phyloP scores from a whole-genome alignment of 106 monocot species.

The Cymbidium sinense region DNA sequence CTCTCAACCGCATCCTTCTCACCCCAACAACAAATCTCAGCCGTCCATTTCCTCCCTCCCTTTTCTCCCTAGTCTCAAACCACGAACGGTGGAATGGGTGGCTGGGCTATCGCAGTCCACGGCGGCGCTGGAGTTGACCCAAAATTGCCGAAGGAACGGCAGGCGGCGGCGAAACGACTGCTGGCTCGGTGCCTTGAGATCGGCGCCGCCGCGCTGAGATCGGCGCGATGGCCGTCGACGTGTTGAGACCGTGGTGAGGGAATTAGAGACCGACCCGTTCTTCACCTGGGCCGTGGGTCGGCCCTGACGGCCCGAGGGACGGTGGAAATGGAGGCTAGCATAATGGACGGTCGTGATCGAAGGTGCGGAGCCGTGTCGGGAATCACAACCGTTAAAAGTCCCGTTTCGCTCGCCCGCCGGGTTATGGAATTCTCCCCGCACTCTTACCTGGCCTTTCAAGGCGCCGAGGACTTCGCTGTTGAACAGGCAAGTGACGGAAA shows the following conservation, averaged over 20 bases:
- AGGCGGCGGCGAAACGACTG: slow-evolving; percentile 66
- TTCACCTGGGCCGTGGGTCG: slow-evolving; percentile 89
- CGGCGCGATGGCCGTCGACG: slow-evolving; percentile 48
- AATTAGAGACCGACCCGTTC: slow-evolving; percentile 77
- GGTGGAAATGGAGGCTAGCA: slow-evolving; percentile 99
- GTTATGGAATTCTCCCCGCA: slow-evolving; percentile 96
- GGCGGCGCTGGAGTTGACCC: slow-evolving; percentile 96
- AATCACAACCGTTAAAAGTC: slow-evolving; percentile 84
- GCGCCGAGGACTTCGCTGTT: slow-evolving; percentile 85
- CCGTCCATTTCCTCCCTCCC: background rate
- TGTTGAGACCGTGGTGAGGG: slow-evolving; percentile 77
- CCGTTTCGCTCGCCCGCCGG: slow-evolving; percentile 71
- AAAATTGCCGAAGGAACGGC: slow-evolving; percentile 59
- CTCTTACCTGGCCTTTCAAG: slow-evolving; percentile 88
- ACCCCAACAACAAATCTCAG: background rate
- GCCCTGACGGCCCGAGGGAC: slow-evolving; percentile 63
- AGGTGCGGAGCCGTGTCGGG: slow-evolving; percentile 95
- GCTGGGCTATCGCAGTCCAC: slow-evolving; percentile 86
- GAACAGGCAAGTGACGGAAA: slow-evolving; percentile 41
- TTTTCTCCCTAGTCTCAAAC: too few relatives aligned
- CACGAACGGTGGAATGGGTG: background rate
- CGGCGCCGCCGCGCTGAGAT: slow-evolving; percentile 48
- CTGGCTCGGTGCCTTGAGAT: slow-evolving; percentile 66
- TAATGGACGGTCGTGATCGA: slow-evolving; percentile 77
- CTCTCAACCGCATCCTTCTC: background rate